Evolutionary conservation across 352 stramenopile genomes (phyloP).

Genomic region (Globisporangium spinosum): DNA sequence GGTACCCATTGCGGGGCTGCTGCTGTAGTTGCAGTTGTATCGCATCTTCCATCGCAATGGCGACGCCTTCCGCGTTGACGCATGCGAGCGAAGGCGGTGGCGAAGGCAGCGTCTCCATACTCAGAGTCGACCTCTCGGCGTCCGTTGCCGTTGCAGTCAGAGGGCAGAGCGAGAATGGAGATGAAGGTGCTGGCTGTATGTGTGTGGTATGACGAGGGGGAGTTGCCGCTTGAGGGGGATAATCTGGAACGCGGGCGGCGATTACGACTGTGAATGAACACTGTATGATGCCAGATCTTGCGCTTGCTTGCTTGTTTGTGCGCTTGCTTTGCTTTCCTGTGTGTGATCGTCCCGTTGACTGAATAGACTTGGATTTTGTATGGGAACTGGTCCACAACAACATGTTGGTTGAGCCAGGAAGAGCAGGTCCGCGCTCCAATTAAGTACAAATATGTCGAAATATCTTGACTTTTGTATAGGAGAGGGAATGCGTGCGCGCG

Average conservation of each 20-base stretch:
- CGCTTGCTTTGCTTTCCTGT: neutral
- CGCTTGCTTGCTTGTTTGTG: neutral
- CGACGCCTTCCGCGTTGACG: neutral
- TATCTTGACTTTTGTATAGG: neutral
- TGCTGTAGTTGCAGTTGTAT: neutral
- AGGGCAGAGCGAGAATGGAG: neutral
- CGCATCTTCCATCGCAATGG: neutral
- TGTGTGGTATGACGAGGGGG: neutral
- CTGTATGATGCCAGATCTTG: neutral
- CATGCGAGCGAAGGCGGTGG: neutral
- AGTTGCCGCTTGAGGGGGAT: neutral
- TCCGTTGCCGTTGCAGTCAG: neutral
- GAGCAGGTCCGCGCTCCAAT: neutral
- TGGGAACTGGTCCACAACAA: neutral
- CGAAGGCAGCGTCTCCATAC: neutral
- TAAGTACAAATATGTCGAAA: neutral
- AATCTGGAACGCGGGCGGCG: neutral
- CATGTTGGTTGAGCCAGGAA: neutral
- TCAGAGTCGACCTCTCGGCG: neutral
- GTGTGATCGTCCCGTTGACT: neutral
- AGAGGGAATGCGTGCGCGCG: neutral
- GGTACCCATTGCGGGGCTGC: constrained; percentile 16
- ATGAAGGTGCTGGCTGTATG: neutral
- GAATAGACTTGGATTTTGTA: constrained; percentile 4
- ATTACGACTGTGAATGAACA: constrained; percentile 2